phyloP scores from a whole-genome alignment of 1,284 basidiomycete genomes.

The Pseudozyma hubeiensis region DNA sequence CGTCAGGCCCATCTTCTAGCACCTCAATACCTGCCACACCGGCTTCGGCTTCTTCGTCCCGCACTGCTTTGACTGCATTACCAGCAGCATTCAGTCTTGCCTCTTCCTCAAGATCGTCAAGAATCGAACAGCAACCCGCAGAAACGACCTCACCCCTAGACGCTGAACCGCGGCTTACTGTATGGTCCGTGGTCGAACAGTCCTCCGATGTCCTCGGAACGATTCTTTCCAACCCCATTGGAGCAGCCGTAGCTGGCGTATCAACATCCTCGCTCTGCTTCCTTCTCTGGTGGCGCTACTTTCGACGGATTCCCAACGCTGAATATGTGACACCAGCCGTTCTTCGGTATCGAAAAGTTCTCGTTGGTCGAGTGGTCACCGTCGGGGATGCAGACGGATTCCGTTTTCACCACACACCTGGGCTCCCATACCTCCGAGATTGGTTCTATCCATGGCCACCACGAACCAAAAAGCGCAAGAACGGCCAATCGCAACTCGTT shows the following conservation, averaged over 20 bases:
- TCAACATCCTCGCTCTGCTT: conserved; percentile 27
- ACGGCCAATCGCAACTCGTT: conserved; percentile 22
- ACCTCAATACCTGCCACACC: background rate
- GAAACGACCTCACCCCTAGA: fast-evolving
- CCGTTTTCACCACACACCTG: conserved; percentile 66
- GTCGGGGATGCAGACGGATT: conserved; percentile 68
- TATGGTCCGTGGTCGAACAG: conserved; percentile 41
- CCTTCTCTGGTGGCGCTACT: conserved; percentile 61
- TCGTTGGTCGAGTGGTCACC: conserved; percentile 62
- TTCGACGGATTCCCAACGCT: conserved; percentile 62
- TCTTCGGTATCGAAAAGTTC: conserved; percentile 53
- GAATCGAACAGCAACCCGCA: too few species aligned
- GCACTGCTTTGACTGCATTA: background rate
- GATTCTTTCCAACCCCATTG: conserved; percentile 31
- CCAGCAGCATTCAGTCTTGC: background rate
- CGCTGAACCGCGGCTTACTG: conserved; percentile 11
- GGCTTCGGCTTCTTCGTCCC: background rate
- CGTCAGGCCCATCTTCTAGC: conserved; percentile 6
- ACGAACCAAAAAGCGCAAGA: conserved; percentile 19
- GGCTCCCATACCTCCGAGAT: conserved; percentile 48
- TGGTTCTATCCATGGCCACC: conserved; percentile 45
- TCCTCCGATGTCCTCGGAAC: conserved; percentile 27
- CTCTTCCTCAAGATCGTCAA: background rate
- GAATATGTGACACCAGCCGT: conserved; percentile 62
- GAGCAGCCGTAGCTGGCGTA: conserved; percentile 30